Percentiles rank a stretch among this genome's conserved stretches.
Evolutionary conservation across 176 grass and related monocot species (phyloP).

Genomic region (Avena atlantica): DNA sequence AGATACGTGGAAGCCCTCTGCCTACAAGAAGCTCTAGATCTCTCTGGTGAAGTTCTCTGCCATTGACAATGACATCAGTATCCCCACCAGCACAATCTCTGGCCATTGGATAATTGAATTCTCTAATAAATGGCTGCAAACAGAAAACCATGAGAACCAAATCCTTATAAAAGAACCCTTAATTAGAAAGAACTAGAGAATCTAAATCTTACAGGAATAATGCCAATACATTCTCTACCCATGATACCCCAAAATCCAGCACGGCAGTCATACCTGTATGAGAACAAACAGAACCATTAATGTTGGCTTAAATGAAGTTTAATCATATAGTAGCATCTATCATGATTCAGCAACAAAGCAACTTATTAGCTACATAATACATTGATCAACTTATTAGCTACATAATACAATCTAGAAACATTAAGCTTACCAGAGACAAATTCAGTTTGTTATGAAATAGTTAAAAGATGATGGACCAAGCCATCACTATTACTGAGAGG

Average conservation of each 20-base stretch:
- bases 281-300: conserved; percentile 35
- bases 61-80: conserved; percentile 81
- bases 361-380: conserved; percentile 33
- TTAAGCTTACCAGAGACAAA: not conserved
- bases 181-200: conserved; percentile 27
- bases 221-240: conserved; percentile 91
- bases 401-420: conserved; percentile 21
- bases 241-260: conserved; percentile 99
- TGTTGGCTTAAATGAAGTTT: conserved; percentile 2
- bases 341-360: conserved; percentile 15
- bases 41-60: conserved; percentile 90
- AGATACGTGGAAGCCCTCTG: conserved; percentile 67
- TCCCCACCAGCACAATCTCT: conserved; percentile 74
- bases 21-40: conserved; percentile 80
- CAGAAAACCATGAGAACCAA: conserved; percentile 27
- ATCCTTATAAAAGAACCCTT: conserved; percentile 1
- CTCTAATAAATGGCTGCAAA: conserved; percentile 83
- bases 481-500: not conserved
- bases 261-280: conserved; percentile 82
- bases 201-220: conserved; percentile 81
- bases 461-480: conserved; percentile 2
- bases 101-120: conserved; percentile 82
- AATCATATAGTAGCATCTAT: not conserved
- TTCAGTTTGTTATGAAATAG: conserved; percentile 21
- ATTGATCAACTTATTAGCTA: conserved; percentile 17